Evolutionary conservation across 75 land plant genomes (phyloP).

Genomic region (Picea glauca): DNA sequence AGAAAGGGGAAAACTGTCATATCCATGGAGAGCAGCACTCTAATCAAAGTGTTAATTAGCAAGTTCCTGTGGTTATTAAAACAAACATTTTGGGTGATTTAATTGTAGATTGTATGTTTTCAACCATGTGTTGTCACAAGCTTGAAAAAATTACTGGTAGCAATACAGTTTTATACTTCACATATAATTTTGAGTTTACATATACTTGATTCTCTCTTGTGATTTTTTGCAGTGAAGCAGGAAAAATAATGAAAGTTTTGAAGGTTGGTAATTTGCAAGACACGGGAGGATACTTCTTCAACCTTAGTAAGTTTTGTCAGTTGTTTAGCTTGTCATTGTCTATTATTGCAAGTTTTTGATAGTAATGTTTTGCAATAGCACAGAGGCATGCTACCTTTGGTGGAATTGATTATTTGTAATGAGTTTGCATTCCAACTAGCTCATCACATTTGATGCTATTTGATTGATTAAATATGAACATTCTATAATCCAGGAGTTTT

Average conservation of each 20-base stretch:
- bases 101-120: not conserved
- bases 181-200: not conserved
- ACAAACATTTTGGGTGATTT: not conserved
- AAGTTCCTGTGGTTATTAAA: too few species aligned
- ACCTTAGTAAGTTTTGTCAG: constrained; percentile 45
- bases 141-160: not conserved
- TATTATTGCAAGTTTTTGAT: not conserved
- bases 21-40: too few species aligned
- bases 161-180: not conserved
- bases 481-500: not conserved
- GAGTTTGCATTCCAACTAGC: not conserved
- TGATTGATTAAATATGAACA: not conserved
- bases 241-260: constrained; percentile 61
- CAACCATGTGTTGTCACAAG: too few species aligned
- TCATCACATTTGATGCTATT: not conserved
- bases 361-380: not conserved
- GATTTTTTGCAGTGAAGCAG: constrained; percentile 67
- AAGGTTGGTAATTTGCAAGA: constrained; percentile 68
- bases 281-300: constrained; percentile 68
- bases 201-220: not conserved
- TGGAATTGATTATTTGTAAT: constrained; percentile 1
- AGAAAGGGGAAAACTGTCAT: too few species aligned
- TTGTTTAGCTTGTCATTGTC: not conserved
- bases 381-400: not conserved
- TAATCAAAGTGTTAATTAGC: too few species aligned